Conservation (phyloP, 805 yeast genomes). For the Candida saitoana region DNA sequence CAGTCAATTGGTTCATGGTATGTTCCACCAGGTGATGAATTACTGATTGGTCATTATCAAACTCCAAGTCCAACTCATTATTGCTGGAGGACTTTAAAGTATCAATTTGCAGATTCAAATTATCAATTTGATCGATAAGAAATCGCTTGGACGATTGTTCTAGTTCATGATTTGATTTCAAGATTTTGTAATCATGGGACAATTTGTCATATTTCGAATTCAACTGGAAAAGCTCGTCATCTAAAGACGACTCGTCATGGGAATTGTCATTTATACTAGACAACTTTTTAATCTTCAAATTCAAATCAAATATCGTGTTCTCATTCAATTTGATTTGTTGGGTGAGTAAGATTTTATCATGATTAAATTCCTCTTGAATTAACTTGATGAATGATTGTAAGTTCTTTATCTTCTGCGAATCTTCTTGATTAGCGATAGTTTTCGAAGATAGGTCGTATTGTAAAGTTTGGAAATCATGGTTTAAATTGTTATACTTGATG, state of each 20-base stretch:
- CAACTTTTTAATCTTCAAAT: constrained; percentile 19
- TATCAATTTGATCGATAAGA: constrained; percentile 53
- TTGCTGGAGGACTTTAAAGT: constrained; percentile 2
- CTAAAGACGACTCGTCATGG: constrained; percentile 6
- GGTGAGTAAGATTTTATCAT: constrained; percentile 23
- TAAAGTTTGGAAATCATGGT: constrained; percentile 25
- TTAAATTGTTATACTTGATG: constrained; percentile 20
- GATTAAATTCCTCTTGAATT: constrained; percentile 25
- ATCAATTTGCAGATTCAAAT: constrained; percentile 35
- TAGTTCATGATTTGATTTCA: constrained; percentile 48
- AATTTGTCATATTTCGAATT: constrained; percentile 27
- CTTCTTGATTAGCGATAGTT: constrained; percentile 22
- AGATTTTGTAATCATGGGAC: constrained; percentile 32
- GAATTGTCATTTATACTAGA: constrained; percentile 13
- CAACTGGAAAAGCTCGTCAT: constrained; percentile 10
- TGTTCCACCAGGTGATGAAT: constrained; percentile 12
- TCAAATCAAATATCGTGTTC: constrained; percentile 30
- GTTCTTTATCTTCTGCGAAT: constrained; percentile 18
- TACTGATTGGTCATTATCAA: not conserved
- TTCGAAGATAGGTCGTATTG: constrained; percentile 29
- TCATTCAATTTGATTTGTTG: constrained; percentile 31
- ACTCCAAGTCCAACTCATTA: not conserved
- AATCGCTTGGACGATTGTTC: constrained; percentile 50
- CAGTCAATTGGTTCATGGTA: constrained; percentile 20
- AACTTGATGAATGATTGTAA: constrained; percentile 26